phyloP scores from a whole-genome alignment of 2,329 filamentous ascomycete species.

The Clarireedia hainanense region DNA sequence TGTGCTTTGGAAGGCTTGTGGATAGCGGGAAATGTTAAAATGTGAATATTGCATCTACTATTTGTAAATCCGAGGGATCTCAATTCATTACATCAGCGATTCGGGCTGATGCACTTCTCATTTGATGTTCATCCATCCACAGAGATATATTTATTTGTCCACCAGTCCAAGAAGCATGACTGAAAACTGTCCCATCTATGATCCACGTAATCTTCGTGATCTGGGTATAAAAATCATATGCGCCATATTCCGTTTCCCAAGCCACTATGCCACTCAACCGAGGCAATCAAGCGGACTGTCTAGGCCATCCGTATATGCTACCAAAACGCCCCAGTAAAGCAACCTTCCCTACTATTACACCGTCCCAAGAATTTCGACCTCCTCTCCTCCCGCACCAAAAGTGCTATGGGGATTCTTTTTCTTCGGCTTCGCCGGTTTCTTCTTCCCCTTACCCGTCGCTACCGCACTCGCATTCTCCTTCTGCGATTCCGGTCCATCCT shows the following conservation, averaged over 20 bases:
- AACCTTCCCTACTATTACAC: neutral
- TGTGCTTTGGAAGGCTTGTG: neutral
- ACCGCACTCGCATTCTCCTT: neutral
- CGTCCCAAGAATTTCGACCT: slow-evolving; percentile 24
- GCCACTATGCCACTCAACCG: neutral
- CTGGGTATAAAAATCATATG: slow-evolving; percentile 5
- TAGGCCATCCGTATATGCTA: neutral
- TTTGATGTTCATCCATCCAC: too few species aligned
- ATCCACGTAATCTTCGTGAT: neutral
- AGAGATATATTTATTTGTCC: neutral
- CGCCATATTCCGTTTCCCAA: neutral
- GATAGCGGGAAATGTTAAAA: too few species aligned
- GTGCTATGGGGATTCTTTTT: slow-evolving; percentile 25
- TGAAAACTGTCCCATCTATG: neutral
- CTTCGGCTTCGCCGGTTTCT: slow-evolving; percentile 16
- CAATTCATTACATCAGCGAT: too few species aligned
- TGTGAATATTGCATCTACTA: too few species aligned
- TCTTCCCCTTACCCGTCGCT: slow-evolving; percentile 1
- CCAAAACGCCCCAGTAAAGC: neutral
- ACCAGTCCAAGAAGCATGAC: neutral
- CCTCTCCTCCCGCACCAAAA: slow-evolving; percentile 23
- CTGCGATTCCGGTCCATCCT: slow-evolving; percentile 12
- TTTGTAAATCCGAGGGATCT: too few species aligned
- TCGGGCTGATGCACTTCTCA: too few species aligned
- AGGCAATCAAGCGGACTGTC: neutral